Evolutionary conservation across 1,284 basidiomycete species (phyloP).

Genomic region (Ceratobasidium papillatum): DNA sequence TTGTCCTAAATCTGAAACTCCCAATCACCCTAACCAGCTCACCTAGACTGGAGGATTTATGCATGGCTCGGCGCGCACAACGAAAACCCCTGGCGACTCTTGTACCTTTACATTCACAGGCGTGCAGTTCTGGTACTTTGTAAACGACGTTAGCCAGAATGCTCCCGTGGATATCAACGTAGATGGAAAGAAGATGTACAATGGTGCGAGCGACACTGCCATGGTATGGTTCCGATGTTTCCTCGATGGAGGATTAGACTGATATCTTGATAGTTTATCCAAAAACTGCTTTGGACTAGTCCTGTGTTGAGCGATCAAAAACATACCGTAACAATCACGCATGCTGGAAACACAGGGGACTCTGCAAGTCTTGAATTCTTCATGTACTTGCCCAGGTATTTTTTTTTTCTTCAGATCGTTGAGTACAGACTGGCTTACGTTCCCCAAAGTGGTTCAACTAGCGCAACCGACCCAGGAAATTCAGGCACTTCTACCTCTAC

Average conservation of each 20-base stretch:
- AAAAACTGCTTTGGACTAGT: constrained; percentile 4
- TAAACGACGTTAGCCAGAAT: background rate
- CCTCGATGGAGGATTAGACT: background rate
- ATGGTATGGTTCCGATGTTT: background rate
- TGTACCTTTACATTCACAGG: background rate
- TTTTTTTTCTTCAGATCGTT: background rate
- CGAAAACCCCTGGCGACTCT: background rate
- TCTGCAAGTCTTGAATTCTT: constrained; percentile 5
- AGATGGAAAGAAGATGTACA: background rate
- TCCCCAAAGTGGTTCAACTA: background rate
- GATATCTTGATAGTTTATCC: background rate
- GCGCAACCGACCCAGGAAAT: background rate
- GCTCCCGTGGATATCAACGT: background rate
- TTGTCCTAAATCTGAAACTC: background rate
- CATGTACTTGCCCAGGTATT: constrained; percentile 7
- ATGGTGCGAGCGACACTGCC: background rate
- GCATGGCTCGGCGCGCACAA: background rate
- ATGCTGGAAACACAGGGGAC: background rate
- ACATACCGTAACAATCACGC: constrained; percentile 1
- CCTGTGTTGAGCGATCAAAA: background rate
- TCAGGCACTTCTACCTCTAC: background rate
- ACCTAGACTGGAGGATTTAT: background rate
- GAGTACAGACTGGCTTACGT: too few relatives aligned
- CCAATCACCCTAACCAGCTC: background rate
- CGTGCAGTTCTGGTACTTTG: background rate